Base-by-base conservation (phyloP, 164 flowering plant genomes). In the Aristolochia californica region DNA sequence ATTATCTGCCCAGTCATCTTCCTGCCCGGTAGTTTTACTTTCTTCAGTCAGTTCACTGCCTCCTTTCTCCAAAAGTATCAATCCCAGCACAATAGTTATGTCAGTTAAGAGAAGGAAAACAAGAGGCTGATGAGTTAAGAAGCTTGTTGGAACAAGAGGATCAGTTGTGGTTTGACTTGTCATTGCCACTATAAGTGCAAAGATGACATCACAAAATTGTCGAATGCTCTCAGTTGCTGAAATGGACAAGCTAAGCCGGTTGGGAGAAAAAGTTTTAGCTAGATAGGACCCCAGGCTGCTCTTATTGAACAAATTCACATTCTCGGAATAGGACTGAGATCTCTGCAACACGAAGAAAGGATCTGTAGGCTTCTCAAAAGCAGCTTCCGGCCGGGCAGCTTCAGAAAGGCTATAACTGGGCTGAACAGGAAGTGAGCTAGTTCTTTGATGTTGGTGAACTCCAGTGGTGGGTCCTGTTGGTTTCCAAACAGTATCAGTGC, bases 61-160 rank as follows among this genome's bases (percentile, higher is more conserved):
- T 20, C 54, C 15, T 23, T 20, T 50, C 27, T 26, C 54, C 23
- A 24, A 14, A 13, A 50, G 23, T 22, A 50, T 22, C 13, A 50
- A 50, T 20, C 54, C 54, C 23, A 50, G 27, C 54, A 50, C 54
- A 50, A 50, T n/a, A 15, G 54, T 50, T 22, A 50, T 50, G 23
- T 50, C 54, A 22, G 54, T 50, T 15, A 22, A 50, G 2, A 34
- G 40, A 34, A 34, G 40, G 9, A 34, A 12, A 18, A 50, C 54
- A 50, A 23, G 16, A 50, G 22, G 26, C 26, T 22, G 5, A 50
- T 20, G 15, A 26, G 54, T 15, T 17, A 14, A 22, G 28, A 50
- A 22, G 54, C 54, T 50, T 50, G 28, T 27, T 2, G 54, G 54
- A 8, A 15, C 54, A 22, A 23, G 26, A 23, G 14, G 15, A 26